Base-by-base conservation (phyloP, 768 basidiomycete genomes). In the Suillus cothurnatus region DNA sequence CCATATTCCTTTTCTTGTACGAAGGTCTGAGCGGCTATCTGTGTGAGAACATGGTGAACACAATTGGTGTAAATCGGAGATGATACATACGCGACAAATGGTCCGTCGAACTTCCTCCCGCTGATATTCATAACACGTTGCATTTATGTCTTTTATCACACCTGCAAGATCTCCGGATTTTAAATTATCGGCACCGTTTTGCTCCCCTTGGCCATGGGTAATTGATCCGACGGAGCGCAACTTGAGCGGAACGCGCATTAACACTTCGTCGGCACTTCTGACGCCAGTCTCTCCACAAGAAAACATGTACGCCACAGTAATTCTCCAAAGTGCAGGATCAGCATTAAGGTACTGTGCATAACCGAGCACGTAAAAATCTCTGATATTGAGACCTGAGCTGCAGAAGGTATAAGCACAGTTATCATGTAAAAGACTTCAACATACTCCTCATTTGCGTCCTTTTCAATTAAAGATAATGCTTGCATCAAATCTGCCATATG, bases 401-500 rank as follows among this genome's bases (percentile, higher is more conserved):
- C 64, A 61, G 17, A 50, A 49, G 61, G 57, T 32, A 70, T 61
- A 68, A 45, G 61, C 49, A 67, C 45, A 32, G 36, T 58, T 59
- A 31, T 47, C n/a, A 50, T 57, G 59, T 11, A 41, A 34, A 60
- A 55, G 19, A 41, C 67, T 61, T 34, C 32, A 5, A 74, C 86
- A 76, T 71, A 92, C 91, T 88, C 87, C 43, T 88, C 85, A 65
- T 86, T 83, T 19, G 77, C 71, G 26, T 83, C 80, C 26, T 73
- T 67, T 21, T 83, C 82, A 52, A 90, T 77, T 26, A 95, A 77
- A 26, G 85, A 83, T 11, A 96, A 75, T 8, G 91, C 83, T 45
- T 89, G 88, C 86, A 99, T 92, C 26, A 97, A 80, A 78, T 98
- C 96, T 2, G 89, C 89, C 28, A 98, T 71, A 76, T 99, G 97